Conservation (phyloP, 2,329 filamentous ascomycete species). For the Blastomyces gilchristii region DNA sequence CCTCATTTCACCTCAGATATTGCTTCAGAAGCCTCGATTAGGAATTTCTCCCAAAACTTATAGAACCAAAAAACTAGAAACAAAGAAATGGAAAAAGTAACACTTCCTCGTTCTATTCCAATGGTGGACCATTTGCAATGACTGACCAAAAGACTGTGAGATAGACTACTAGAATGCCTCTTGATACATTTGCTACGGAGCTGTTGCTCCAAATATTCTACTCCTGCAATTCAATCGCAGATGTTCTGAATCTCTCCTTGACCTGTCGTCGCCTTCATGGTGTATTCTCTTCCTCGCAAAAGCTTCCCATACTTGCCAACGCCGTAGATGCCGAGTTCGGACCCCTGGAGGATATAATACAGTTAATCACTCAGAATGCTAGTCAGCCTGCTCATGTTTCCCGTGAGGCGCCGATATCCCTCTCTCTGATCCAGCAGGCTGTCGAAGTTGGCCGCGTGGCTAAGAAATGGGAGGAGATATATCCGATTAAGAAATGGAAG, state of each 20-base stretch:
- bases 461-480: constrained; percentile 50
- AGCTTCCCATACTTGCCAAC: constrained; percentile 44
- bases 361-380: constrained; percentile 51
- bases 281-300: constrained; percentile 45
- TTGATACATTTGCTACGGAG: constrained; percentile 49
- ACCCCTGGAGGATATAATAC: constrained; percentile 48
- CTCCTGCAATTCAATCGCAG: constrained; percentile 42
- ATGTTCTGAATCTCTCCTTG: constrained; percentile 45
- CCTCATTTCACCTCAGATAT: neutral
- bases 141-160: constrained; percentile 2
- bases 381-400: constrained; percentile 48
- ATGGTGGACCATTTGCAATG: neutral
- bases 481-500: constrained; percentile 55
- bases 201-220: constrained; percentile 48
- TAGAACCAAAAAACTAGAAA: constrained; percentile 3
- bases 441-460: constrained; percentile 46
- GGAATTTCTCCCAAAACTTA: neutral
- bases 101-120: neutral
- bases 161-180: constrained; percentile 36
- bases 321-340: constrained; percentile 49
- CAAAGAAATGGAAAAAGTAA: constrained; percentile 1
- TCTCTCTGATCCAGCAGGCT: constrained; percentile 47
- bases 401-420: constrained; percentile 44
- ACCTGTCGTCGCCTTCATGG: constrained; percentile 46
- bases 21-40: neutral